Base-by-base conservation (phyloP, 257 asterid species). In the Cordia subcordata region DNA sequence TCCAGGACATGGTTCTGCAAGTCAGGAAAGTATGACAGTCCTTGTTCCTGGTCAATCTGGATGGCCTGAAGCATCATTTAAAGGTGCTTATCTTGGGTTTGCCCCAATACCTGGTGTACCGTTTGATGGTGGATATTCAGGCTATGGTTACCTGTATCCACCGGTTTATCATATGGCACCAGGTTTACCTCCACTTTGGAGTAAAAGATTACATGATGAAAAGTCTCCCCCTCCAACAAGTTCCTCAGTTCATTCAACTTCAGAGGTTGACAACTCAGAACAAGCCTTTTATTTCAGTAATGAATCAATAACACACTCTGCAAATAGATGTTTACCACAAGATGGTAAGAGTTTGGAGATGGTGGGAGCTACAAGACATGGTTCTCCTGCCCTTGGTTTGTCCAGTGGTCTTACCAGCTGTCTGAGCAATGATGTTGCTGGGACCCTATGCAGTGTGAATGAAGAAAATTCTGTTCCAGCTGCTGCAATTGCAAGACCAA, bases 41-140 rank as follows among this genome's bases (percentile, higher is more conserved):
- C 53, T 64, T 21, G 67, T 73, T 52, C 39, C 62, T n/a, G 13
- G 40, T 18, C 89, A 77, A 71, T 61, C 84, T 55, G 87, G 71
- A 68, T 68, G 58, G 49, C 69, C 76, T 10, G 85, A 73, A 37
- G 33, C 27, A 23, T 44, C 37, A 63, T 61, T 59, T 63, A 62
- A 75, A 20, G 60, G 58, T 61, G 69, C 81, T 58, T 83, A 68
- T 60, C 64, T 52, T 42, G 71, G 66, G 59, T 80, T 63, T 50
- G 61, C 80, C 40, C 88, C 90, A 5, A 68, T 81, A 52, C 81
- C 90, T 35, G 82, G 83, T 58, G 53, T 75, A 44, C 68, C 82
- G 62, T 61, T 70, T 37, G 83, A 79, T 37, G 75, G 67, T 50
- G 47, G 64, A 46, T 69, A 66, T 19, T 64, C 66, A 45, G 70